Evolutionary conservation across 139 green algal species (phyloP).

Genomic region (Coelastrella sp.): DNA sequence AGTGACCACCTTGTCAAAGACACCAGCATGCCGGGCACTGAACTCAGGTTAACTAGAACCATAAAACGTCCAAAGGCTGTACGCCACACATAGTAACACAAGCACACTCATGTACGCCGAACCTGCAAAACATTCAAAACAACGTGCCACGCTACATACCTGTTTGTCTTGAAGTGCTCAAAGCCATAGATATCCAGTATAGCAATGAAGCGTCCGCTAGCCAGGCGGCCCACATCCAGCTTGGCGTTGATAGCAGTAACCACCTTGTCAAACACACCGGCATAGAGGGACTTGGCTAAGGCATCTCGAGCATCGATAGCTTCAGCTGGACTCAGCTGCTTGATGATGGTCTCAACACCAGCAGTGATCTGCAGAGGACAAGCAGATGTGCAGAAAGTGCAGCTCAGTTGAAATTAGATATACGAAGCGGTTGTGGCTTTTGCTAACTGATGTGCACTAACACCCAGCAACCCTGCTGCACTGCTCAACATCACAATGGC

Average conservation of each 20-base stretch:
- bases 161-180: conserved; percentile 87
- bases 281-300: conserved; percentile 92
- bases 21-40: conserved; percentile 84
- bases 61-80: no score
- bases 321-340: conserved; percentile 72
- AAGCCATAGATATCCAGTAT: conserved; percentile 98
- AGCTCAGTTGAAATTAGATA: not conserved
- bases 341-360: conserved; percentile 79
- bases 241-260: conserved; percentile 81
- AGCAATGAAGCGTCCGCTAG: conserved; percentile 69
- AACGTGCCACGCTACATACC: no score
- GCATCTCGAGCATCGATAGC: conserved; percentile 79
- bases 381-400: not conserved
- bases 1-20: conserved; percentile 85
- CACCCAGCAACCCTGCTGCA: conserved; percentile 65
- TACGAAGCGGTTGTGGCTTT: not conserved
- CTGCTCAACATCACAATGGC: conserved; percentile 53
- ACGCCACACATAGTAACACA: no score
- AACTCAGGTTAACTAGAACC: no score
- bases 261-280: conserved; percentile 77
- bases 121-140: no score
- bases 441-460: conserved; percentile 6
- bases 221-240: conserved; percentile 57
- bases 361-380: conserved; percentile 63
- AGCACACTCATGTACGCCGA: no score